These are phyloP conservation scores for Russula earlei DNA, from an alignment of 768 basidiomycete genomes.

Conservation along the genomic window DNA sequence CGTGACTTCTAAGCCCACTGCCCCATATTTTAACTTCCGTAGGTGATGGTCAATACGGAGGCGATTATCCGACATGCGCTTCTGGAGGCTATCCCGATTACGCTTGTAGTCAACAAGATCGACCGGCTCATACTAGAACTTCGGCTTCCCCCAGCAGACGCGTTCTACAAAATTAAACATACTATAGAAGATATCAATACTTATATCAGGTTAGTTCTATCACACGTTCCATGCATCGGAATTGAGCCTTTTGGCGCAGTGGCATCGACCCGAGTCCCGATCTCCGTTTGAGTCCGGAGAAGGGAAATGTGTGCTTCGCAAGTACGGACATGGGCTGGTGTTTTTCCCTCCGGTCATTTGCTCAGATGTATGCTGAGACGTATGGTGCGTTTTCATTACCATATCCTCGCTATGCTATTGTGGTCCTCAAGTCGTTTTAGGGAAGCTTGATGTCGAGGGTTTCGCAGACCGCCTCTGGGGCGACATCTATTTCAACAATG, in stretches of 20 bases:
- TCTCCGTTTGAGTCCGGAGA: slow-evolving; percentile 84
- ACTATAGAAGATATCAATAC: slow-evolving; percentile 98
- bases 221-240: not conserved
- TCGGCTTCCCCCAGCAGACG: slow-evolving; percentile 89
- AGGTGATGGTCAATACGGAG: slow-evolving; percentile 93
- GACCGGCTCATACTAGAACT: slow-evolving; percentile 95
- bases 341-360: slow-evolving; percentile 90
- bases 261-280: slow-evolving; percentile 84
- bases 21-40: slow-evolving; percentile 14
- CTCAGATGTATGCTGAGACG: slow-evolving; percentile 91
- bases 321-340: slow-evolving; percentile 98
- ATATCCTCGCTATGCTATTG: not conserved
- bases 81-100: slow-evolving; percentile 82
- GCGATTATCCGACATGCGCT: slow-evolving; percentile 80
- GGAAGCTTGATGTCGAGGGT: slow-evolving; percentile 67
- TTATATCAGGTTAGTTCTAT: slow-evolving; percentile 67
- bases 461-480: slow-evolving; percentile 96
- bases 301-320: slow-evolving; percentile 94
- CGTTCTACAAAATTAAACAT: slow-evolving; percentile 98
- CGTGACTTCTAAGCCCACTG: not conserved
- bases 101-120: slow-evolving; percentile 94
- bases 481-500: slow-evolving; percentile 87
- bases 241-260: slow-evolving; percentile 28
- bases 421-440: slow-evolving; percentile 28
- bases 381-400: slow-evolving; percentile 48